phyloP scores from a whole-genome alignment of 768 basidiomycete genomes.

The Royoungia palumana region DNA sequence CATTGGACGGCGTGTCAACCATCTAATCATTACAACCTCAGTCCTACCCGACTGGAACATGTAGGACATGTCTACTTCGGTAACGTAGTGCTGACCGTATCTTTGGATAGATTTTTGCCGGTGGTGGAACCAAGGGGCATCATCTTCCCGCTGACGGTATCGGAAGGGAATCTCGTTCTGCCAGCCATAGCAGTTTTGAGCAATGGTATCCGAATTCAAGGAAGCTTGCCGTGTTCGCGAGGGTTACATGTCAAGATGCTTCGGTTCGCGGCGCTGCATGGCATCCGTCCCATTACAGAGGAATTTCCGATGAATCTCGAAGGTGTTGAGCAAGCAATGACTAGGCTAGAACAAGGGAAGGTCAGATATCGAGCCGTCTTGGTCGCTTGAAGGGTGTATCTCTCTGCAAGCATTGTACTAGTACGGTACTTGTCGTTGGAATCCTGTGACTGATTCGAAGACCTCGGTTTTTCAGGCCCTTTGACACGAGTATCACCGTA shows the following conservation, averaged over 20 bases:
- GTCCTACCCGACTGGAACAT: conserved; percentile 29
- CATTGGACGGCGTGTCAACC: conserved; percentile 25
- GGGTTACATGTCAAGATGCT: conserved; percentile 32
- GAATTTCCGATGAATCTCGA: conserved; percentile 30
- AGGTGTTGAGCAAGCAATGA: conserved; percentile 18
- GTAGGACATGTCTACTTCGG: conserved; percentile 12
- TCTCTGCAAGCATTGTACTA: no score
- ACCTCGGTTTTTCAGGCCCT: no score
- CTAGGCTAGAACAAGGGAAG: conserved; percentile 21
- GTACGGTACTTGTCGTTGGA: no score
- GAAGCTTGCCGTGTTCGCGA: conserved; percentile 24
- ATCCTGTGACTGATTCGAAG: no score
- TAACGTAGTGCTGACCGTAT: background rate
- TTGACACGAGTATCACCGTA: no score
- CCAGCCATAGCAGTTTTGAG: conserved; percentile 19
- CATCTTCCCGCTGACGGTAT: conserved; percentile 25
- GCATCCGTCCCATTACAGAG: conserved; percentile 29
- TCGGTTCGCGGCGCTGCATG: conserved; percentile 33
- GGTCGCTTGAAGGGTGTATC: conserved; percentile 4
- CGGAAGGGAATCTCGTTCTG: background rate
- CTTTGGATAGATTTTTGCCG: conserved; percentile 22
- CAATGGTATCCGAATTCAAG: conserved; percentile 28
- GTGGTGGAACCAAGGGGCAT: conserved; percentile 23
- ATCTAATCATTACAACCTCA: conserved; percentile 33
- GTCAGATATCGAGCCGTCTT: conserved; percentile 34